A percentile compares a stretch with the other conserved stretches of the same genome.
These are phyloP conservation scores for Emericellopsis atlantica DNA, from an alignment of 2,329 filamentous ascomycete species.

Conservation along the genomic window DNA sequence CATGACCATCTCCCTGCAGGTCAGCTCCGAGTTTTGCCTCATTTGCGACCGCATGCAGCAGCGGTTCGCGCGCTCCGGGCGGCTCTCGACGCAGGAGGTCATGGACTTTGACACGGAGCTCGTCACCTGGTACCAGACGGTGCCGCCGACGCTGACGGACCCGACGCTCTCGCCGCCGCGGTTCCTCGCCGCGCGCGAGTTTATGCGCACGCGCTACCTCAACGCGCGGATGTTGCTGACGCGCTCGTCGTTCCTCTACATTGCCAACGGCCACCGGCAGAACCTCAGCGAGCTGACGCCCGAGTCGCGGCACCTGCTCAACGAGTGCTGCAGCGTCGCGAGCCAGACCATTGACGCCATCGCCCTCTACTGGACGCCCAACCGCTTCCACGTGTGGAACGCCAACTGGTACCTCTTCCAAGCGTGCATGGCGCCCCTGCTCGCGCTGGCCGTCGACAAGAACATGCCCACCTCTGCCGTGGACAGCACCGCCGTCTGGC, in stretches of 20 bases:
- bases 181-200: slow-evolving; percentile 12
- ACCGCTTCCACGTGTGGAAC: slow-evolving; percentile 17
- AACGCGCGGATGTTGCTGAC: slow-evolving; percentile 14
- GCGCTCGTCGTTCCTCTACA: slow-evolving; percentile 9
- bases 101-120: slow-evolving; percentile 13
- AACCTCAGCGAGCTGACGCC: slow-evolving; percentile 5
- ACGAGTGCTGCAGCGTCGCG: slow-evolving; percentile 12
- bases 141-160: slow-evolving; percentile 10
- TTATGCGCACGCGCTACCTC: slow-evolving; percentile 15
- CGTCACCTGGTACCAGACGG: slow-evolving; percentile 10
- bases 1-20: slow-evolving; percentile 10
- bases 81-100: slow-evolving; percentile 11
- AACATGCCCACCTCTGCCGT: slow-evolving; percentile 5
- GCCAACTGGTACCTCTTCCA: slow-evolving; percentile 19
- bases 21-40: slow-evolving; percentile 14
- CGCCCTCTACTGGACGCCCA: slow-evolving; percentile 17
- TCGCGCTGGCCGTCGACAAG: slow-evolving; percentile 14
- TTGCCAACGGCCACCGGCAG: slow-evolving; percentile 9
- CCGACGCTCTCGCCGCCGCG: slow-evolving; percentile 10
- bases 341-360: slow-evolving; percentile 16
- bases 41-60: slow-evolving; percentile 16
- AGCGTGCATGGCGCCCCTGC: slow-evolving; percentile 15
- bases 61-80: slow-evolving; percentile 13
- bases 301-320: slow-evolving; percentile 10
- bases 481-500: slow-evolving; percentile 7